phyloP scores from a whole-genome alignment of 441 rosid genomes.

The Flueggea neowawraea region DNA sequence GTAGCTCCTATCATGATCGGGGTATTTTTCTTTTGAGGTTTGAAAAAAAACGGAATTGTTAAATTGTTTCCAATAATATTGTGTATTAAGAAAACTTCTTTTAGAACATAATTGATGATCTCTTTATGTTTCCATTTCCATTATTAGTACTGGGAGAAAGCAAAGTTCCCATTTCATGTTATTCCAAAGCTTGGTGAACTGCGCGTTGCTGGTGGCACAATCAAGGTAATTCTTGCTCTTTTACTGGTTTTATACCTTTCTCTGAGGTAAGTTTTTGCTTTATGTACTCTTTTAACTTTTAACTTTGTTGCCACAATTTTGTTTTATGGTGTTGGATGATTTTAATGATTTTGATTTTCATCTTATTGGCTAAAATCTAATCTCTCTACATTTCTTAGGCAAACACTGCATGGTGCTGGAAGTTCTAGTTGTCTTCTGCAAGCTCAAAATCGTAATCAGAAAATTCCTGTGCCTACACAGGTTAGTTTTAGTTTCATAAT shows the following conservation, averaged over 20 bases:
- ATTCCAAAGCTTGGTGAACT: conserved; percentile 30
- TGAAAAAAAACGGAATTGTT: neutral
- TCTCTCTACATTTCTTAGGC: conserved; percentile 36
- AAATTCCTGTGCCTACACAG: conserved; percentile 55
- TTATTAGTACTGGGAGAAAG: conserved; percentile 96
- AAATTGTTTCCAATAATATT: too few relatives aligned
- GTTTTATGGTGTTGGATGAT: neutral
- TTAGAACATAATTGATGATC: neutral
- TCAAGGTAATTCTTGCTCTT: too few relatives aligned
- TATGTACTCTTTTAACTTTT: neutral
- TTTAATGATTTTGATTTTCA: conserved; percentile 5
- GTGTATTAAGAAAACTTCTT: neutral
- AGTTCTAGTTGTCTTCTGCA: conserved; percentile 55
- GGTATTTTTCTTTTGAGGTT: conserved; percentile 35
- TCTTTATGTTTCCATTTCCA: conserved; percentile 6
- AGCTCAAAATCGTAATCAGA: conserved; percentile 72
- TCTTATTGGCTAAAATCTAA: conserved; percentile 1
- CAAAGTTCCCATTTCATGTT: conserved; percentile 83
- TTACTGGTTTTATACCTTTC: too few relatives aligned
- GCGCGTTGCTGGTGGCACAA: conserved; percentile 22
- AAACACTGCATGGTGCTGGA: conserved; percentile 64
- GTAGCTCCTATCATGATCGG: conserved; percentile 82
- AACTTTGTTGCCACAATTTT: neutral
- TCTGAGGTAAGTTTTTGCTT: conserved; percentile 34
- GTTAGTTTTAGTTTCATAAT: too few relatives aligned